Evolutionary conservation across 1,284 basidiomycete species (phyloP).

Genomic region (Trichosporon sp.): DNA sequence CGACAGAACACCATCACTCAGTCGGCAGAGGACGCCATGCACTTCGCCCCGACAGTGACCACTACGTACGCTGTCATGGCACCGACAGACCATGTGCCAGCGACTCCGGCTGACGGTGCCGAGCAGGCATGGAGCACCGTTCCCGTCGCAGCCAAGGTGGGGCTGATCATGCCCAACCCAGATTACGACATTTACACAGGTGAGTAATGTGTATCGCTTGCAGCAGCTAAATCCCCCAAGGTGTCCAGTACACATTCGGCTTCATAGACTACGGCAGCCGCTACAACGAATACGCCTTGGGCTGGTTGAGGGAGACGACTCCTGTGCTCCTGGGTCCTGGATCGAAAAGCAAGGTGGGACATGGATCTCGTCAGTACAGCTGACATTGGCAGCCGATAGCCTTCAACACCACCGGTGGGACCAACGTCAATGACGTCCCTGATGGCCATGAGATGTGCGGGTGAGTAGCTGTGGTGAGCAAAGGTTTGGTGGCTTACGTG

Average conservation of each 20-base stretch:
- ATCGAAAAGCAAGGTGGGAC: neutral
- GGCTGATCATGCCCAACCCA: slow-evolving; percentile 46
- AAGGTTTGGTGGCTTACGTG: neutral
- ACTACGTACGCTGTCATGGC: neutral
- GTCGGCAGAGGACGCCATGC: neutral
- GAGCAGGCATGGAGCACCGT: slow-evolving; percentile 17
- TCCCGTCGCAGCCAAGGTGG: slow-evolving; percentile 34
- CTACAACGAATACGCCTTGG: slow-evolving; percentile 34
- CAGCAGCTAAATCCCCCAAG: slow-evolving; percentile 4
- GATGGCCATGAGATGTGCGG: slow-evolving; percentile 34
- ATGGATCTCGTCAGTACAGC: neutral
- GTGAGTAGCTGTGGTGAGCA: slow-evolving; percentile 26
- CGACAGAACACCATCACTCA: neutral
- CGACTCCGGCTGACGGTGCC: neutral
- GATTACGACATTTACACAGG: slow-evolving; percentile 31
- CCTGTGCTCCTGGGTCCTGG: slow-evolving; percentile 14
- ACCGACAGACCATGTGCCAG: neutral
- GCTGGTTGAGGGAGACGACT: slow-evolving; percentile 39
- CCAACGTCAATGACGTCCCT: slow-evolving; percentile 17
- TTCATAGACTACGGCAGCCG: slow-evolving; percentile 39
- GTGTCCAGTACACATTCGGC: slow-evolving; percentile 39
- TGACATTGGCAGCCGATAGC: slow-evolving; percentile 29
- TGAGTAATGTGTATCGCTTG: slow-evolving; percentile 11
- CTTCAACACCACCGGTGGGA: slow-evolving; percentile 27
- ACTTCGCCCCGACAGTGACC: neutral